A percentile compares a stretch with the other conserved stretches of the same genome.
These are phyloP conservation scores for Zymoseptoria crescenta DNA, from an alignment of 2,329 filamentous ascomycete species.

Conservation along the genomic window DNA sequence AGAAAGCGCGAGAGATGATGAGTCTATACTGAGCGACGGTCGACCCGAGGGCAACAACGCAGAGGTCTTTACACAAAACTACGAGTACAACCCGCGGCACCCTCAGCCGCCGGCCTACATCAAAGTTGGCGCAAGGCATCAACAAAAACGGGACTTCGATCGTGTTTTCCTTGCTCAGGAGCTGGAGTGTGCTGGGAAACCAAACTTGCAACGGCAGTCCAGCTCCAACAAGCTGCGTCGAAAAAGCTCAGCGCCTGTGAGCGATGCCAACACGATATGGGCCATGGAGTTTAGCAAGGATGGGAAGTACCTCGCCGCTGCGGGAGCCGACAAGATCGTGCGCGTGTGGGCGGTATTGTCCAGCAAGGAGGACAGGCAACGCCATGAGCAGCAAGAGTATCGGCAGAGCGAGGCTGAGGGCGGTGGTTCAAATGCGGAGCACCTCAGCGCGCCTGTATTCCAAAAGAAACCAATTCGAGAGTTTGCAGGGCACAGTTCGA, in stretches of 20 bases:
- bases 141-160: conserved; percentile 74
- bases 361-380: conserved; percentile 67
- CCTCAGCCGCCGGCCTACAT: conserved; percentile 90
- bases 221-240: conserved; percentile 24
- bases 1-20: conserved; percentile 38
- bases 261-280: conserved; percentile 61
- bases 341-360: conserved; percentile 84
- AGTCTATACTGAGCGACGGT: conserved; percentile 58
- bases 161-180: conserved; percentile 88
- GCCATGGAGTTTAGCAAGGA: conserved; percentile 87
- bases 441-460: conserved; percentile 85
- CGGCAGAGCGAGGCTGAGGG: conserved; percentile 39
- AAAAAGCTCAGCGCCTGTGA: conserved; percentile 38
- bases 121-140: conserved; percentile 71
- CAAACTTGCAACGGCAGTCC: conserved; percentile 14
- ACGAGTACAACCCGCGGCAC: conserved; percentile 74
- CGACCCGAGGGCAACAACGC: conserved; percentile 75
- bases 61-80: conserved; percentile 66
- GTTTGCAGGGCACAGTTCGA: conserved; percentile 74
- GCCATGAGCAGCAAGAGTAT: conserved; percentile 64
- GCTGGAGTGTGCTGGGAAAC: conserved; percentile 36
- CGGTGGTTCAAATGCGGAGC: conserved; percentile 41
- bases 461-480: conserved; percentile 68
- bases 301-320: conserved; percentile 84
- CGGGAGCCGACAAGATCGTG: conserved; percentile 77